These are phyloP conservation scores for Candida anutae DNA, from an alignment of 1,139 yeast species.

Conservation along the genomic window DNA sequence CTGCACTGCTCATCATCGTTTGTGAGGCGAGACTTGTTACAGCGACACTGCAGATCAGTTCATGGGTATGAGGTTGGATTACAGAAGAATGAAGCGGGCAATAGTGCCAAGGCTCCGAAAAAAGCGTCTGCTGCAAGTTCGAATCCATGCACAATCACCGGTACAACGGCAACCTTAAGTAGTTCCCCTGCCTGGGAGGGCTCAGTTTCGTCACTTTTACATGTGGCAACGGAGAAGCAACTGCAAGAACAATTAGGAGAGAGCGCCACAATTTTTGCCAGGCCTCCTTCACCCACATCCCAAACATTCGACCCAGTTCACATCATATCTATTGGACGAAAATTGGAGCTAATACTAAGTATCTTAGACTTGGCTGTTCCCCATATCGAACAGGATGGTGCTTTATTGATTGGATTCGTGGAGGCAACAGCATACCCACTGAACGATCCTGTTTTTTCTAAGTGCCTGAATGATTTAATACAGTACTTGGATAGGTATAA, in stretches of 20 bases:
- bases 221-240: slow-evolving; percentile 2
- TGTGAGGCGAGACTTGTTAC: slow-evolving; percentile 68
- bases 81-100: slow-evolving; percentile 1
- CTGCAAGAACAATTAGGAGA: slow-evolving; percentile 4
- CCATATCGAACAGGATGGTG: slow-evolving; percentile 15
- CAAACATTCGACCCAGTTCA: slow-evolving; percentile 20
- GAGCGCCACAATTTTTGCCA: too few species aligned
- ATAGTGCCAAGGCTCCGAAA: slow-evolving; percentile 1
- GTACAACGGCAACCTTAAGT: neutral
- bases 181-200: neutral
- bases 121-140: neutral
- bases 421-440: slow-evolving; percentile 11
- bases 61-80: slow-evolving; percentile 35
- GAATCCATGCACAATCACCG: neutral
- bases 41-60: slow-evolving; percentile 73
- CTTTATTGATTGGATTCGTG: slow-evolving; percentile 28
- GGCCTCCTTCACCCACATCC: too few species aligned
- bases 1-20: slow-evolving; percentile 63
- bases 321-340: slow-evolving; percentile 27
- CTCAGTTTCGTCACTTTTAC: slow-evolving; percentile 1
- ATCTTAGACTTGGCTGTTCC: slow-evolving; percentile 12
- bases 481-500: slow-evolving; percentile 12
- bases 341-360: slow-evolving; percentile 16
- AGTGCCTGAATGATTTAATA: slow-evolving; percentile 19
- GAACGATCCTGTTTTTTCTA: slow-evolving; percentile 13